Evolutionary conservation across 2,329 filamentous ascomycete species (phyloP).

Genomic region (Pseudogymnoascus sp.): DNA sequence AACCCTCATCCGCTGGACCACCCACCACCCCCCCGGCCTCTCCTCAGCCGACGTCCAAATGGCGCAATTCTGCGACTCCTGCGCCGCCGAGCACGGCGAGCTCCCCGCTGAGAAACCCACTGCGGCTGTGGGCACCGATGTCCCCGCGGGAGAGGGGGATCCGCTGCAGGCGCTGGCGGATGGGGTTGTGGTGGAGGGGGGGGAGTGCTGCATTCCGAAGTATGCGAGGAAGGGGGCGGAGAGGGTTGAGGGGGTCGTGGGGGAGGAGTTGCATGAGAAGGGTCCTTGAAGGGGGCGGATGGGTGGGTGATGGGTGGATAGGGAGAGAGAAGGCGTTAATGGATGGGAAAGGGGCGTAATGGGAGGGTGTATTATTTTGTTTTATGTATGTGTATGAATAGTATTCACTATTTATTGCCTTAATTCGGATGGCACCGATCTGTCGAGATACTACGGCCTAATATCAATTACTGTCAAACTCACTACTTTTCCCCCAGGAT

Average conservation of each 20-base stretch:
- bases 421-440: neutral
- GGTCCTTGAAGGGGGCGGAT: neutral
- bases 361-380: neutral
- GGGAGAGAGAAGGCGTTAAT: neutral
- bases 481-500: neutral
- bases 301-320: neutral
- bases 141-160: conserved; percentile 24
- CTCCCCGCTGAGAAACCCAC: conserved; percentile 20
- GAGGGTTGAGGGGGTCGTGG: neutral
- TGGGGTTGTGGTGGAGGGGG: conserved; percentile 37
- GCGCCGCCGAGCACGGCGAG: conserved; percentile 52
- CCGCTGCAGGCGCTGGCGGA: conserved; percentile 40
- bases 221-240: conserved; percentile 19
- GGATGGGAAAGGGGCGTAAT: too few species aligned
- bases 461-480: neutral
- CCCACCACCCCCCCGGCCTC: conserved; percentile 59
- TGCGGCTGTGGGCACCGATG: neutral
- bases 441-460: neutral
- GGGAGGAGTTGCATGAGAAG: conserved; percentile 1
- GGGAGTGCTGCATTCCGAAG: conserved; percentile 49
- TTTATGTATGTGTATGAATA: neutral
- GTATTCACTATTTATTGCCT: neutral
- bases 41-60: conserved; percentile 56
- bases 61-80: conserved; percentile 54
- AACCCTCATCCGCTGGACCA: conserved; percentile 66